Evolutionary conservation across 208 protist genomes (phyloP), one percentile per base, ranked within the genome.

Genomic region (Crithidia fasciculata): DNA sequence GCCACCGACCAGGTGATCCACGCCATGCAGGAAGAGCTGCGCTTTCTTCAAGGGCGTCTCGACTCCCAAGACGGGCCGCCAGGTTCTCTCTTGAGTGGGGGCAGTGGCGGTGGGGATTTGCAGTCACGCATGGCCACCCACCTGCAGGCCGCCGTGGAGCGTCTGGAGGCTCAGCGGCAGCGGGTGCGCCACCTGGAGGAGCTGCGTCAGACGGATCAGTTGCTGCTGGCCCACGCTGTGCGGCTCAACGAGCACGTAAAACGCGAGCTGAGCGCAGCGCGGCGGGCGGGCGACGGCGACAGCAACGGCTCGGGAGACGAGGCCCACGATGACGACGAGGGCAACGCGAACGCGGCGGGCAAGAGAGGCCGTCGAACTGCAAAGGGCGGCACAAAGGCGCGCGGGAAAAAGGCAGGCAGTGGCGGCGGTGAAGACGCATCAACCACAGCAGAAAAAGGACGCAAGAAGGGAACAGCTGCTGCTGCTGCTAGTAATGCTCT

Each of bases 171-270:
- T 39, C 80, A 91, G 75, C 74, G 81, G 63, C 15, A 71, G 45
- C 87, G 77, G 43, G 85, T 94, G 56, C 67, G 56, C 16, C 68
- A 85, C 16, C 80, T 94, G 15, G 86, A 94, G 77, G 86, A 90
- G 81, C 54, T 86, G 43, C 58, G 80, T 8, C 63, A 79, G 41
- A 79, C 80, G 57, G 77, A 87, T 61, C 74, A 82, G 69, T 60
- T 69, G 52, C 47, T 74, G 65, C 50, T 80, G 37, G 65, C 70
- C 37, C 49, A 56, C 60, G 68, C 63, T 6, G 37, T 68, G 5
- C 54, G 45, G 19, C 5, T 41, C 9, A 60, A 64, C 44, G 55
- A 49, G 13, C 16, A 47, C 39, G 56, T 59, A 45, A 45, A 53
- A 18, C 50, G 54, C 12, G n/a, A 68, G 19, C 39, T 37, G 2